Evolutionary conservation across 2,329 filamentous ascomycete species (phyloP).

Genomic region (Dothideomycetidae sp.): DNA sequence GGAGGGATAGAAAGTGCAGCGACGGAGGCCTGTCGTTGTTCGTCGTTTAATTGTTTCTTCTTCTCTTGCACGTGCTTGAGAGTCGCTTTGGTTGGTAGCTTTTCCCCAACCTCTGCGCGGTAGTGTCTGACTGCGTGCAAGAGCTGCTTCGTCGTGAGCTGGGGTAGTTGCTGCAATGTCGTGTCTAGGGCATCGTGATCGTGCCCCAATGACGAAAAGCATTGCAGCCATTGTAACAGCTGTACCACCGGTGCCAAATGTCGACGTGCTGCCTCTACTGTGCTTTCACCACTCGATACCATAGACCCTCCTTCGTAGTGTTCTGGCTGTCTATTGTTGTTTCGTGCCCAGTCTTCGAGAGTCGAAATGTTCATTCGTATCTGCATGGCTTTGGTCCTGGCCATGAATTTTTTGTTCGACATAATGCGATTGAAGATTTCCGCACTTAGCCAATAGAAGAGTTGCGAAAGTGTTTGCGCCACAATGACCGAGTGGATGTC

Average conservation of each 20-base stretch:
- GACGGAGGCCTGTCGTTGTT: conserved; percentile 9
- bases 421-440: conserved; percentile 97
- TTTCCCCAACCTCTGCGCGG: conserved; percentile 87
- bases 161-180: conserved; percentile 77
- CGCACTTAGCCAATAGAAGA: conserved; percentile 90
- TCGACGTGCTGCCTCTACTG: conserved; percentile 65
- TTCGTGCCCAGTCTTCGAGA: conserved; percentile 87
- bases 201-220: conserved; percentile 86
- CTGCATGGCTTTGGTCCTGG: conserved; percentile 96
- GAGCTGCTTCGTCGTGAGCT: conserved; percentile 72
- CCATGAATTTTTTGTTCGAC: conserved; percentile 87
- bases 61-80: conserved; percentile 73
- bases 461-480: conserved; percentile 77
- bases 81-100: conserved; percentile 73
- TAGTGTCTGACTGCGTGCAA: conserved; percentile 89
- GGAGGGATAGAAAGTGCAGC: conserved; percentile 9
- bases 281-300: conserved; percentile 70
- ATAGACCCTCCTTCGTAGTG: conserved; percentile 91
- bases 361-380: conserved; percentile 97
- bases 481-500: conserved; percentile 96
- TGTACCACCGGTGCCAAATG: conserved; percentile 88
- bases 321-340: conserved; percentile 86
- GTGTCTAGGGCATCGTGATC: conserved; percentile 78
- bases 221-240: conserved; percentile 91
- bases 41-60: conserved; percentile 46